These are phyloP conservation scores for Gardenia jasminoides DNA, from an alignment of 257 asterid genomes.

Conservation along the genomic window DNA sequence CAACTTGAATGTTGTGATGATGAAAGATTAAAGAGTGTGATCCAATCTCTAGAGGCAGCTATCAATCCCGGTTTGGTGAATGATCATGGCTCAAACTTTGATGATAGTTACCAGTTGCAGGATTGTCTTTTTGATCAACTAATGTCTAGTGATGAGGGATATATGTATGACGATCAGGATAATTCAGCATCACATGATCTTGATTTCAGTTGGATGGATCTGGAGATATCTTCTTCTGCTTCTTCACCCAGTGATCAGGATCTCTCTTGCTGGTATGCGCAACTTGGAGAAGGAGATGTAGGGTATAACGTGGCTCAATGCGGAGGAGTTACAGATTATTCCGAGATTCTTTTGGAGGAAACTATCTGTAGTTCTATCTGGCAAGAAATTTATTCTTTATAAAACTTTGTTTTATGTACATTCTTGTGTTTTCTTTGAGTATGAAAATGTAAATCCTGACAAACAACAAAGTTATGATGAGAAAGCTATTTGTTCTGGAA, in stretches of 20 bases:
- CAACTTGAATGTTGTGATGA: constrained; percentile 13
- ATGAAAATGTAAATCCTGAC: background rate
- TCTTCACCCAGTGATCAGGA: background rate
- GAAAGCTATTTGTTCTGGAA: background rate
- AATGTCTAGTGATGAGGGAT: background rate
- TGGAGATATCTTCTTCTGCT: constrained; percentile 8
- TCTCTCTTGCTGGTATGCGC: constrained; percentile 10
- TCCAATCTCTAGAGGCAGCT: constrained; percentile 27
- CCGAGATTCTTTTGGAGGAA: constrained; percentile 10
- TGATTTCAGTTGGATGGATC: constrained; percentile 22
- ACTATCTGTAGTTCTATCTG: constrained; percentile 19
- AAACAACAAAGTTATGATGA: background rate
- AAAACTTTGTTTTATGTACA: background rate
- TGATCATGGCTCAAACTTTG: background rate
- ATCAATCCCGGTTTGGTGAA: constrained; percentile 6
- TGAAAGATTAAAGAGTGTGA: constrained; percentile 20
- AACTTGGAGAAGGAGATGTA: constrained; percentile 2
- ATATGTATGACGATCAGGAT: background rate
- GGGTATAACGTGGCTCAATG: constrained; percentile 11
- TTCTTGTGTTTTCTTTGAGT: background rate
- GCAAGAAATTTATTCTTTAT: constrained; percentile 15
- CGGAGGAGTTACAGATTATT: constrained; percentile 9
- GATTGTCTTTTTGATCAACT: background rate
- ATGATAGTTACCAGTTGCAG: background rate
- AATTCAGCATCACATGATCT: constrained; percentile 4